Percentiles rank a stretch among this genome's conserved stretches.
phyloP scores from a whole-genome alignment of 306 rosid species.

The Sicyos baderoa region DNA sequence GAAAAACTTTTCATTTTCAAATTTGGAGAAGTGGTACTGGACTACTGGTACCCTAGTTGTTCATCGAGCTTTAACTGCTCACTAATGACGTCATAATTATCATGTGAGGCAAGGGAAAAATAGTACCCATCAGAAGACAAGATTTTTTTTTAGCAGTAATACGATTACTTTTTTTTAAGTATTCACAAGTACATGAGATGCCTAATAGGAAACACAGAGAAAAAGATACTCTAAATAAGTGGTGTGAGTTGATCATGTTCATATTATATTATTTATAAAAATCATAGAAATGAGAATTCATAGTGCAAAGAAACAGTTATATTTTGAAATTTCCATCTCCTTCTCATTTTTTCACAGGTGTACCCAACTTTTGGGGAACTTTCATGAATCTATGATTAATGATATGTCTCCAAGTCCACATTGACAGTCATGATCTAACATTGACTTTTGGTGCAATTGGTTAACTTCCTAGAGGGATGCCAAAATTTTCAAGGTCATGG shows the following conservation, averaged over 20 bases:
- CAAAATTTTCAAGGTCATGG: constrained; percentile 4
- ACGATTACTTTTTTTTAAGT: background rate
- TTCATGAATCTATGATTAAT: background rate
- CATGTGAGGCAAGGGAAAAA: background rate
- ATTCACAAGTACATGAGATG: background rate
- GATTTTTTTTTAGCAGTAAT: background rate
- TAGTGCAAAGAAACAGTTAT: background rate
- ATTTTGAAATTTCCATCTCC: background rate
- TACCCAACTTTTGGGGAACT: constrained; percentile 1
- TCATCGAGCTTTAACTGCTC: background rate
- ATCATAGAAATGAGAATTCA: background rate
- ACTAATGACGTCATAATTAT: background rate
- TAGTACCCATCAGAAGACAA: background rate
- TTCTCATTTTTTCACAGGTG: background rate
- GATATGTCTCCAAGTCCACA: background rate
- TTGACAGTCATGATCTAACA: background rate
- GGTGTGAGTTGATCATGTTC: background rate
- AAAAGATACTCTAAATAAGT: background rate
- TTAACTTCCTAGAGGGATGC: constrained; percentile 2
- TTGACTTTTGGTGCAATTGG: constrained; percentile 1
- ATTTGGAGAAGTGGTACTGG: background rate
- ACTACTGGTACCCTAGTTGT: background rate
- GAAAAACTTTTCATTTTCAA: background rate
- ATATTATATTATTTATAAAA: constrained; percentile 1
- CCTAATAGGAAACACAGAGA: background rate